Evolutionary conservation across 2,329 filamentous ascomycete genomes (phyloP), one percentile per base, ranked within the genome.

Genomic region (Ceratocystis huliohia): DNA sequence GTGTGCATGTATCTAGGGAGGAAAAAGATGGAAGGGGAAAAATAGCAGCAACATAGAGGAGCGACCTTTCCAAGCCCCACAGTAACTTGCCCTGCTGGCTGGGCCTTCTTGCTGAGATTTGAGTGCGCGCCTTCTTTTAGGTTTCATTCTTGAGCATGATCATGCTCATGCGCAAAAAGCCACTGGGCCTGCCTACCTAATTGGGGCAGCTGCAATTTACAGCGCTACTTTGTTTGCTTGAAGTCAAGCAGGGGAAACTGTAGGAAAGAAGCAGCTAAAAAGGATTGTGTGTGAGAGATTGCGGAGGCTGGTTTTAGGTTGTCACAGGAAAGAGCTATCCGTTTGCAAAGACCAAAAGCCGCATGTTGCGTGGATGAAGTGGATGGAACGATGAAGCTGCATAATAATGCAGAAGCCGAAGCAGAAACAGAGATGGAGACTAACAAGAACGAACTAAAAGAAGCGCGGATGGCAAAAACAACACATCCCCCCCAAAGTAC

Each of bases 1-100:
- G 30, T 30, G 25, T 65, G 64, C 64, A 65, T 65, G 45, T 65
- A 5, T 22, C 20, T 28, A 48, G 50, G 48, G 62, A 65, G 37
- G n/a, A 65, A 65, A 30, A 48, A 50, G 13, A 28, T 28, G 25
- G 25, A 44, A n/a, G 33, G 20, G n/a, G 44, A 50, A 30, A 50
- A 50, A 20, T 10, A 20, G 15, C n/a, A 20, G 33, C 48, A 25
- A 20, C 10, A 10, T 5, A 53, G 28, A 46, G 48, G 45, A n/a
- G n/a, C 46, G 10, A 10, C 46, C 25, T 28, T 30, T 22, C 4
- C 28, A 33, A 48, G 44, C 50, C 33, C 25, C 37, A 63, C 48
- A 53, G 7, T n/a, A 22, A 7, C 13, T 5, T 5, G 6, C 15
- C 59, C 17, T 61, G 13, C 28, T 61, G 56, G n/a, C 5, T 1